These are phyloP conservation scores for Cyclostephanos invisitatus DNA, from an alignment of 108 stramenopile genomes.

Conservation along the genomic window DNA sequence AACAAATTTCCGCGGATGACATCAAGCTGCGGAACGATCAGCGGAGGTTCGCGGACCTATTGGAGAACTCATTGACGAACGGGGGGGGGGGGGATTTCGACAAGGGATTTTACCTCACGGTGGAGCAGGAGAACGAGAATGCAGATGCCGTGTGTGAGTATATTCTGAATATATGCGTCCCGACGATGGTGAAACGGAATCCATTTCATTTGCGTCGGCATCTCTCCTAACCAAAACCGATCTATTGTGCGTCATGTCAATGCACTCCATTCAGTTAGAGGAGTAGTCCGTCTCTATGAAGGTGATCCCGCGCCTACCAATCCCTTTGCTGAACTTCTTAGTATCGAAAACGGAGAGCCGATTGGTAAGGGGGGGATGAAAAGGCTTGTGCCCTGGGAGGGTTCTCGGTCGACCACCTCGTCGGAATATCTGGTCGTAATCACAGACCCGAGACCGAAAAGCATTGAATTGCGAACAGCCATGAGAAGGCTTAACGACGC, in stretches of 20 bases:
- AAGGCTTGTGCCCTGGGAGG: conserved; percentile 66
- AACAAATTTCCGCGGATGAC: conserved; percentile 56
- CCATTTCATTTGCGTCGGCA: not conserved
- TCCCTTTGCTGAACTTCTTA: conserved; percentile 67
- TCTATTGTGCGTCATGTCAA: not conserved
- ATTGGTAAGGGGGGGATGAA: conserved; percentile 46
- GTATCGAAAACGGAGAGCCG: conserved; percentile 55
- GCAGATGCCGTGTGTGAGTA: conserved; percentile 61
- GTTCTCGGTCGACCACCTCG: conserved; percentile 8
- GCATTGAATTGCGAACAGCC: conserved; percentile 60
- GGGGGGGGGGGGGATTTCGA: conserved; percentile 42
- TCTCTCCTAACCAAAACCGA: not conserved
- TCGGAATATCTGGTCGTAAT: conserved; percentile 66
- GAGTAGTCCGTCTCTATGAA: conserved; percentile 68
- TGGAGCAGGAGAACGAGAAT: conserved; percentile 79
- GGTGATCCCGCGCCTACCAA: conserved; percentile 77
- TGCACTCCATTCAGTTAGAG: conserved; percentile 28
- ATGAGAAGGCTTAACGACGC: conserved; percentile 37
- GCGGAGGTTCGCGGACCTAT: conserved; percentile 69
- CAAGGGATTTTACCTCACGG: conserved; percentile 58
- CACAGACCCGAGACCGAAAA: conserved; percentile 75
- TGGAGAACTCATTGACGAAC: conserved; percentile 45
- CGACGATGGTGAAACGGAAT: not conserved
- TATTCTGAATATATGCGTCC: conserved; percentile 1
- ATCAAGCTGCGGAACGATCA: conserved; percentile 80